phyloP scores from a whole-genome alignment of 139 green algal genomes.

The Ettlia oleoabundans region DNA sequence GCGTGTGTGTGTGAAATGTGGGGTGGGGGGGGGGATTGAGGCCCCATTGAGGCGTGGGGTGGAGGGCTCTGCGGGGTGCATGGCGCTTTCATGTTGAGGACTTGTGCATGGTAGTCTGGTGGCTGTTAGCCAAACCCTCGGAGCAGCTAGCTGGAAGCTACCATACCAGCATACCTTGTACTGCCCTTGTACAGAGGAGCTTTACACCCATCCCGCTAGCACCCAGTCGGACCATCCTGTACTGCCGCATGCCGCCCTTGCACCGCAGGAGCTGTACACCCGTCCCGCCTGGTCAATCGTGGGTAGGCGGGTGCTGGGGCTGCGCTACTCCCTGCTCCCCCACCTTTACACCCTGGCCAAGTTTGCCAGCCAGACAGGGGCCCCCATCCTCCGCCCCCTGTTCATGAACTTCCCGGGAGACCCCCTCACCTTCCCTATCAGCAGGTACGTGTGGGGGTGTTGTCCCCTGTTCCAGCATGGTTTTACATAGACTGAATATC shows the following conservation, averaged over 20 bases:
- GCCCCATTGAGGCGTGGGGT: too few species aligned
- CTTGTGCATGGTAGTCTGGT: too few species aligned
- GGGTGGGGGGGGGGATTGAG: too few species aligned
- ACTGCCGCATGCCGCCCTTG: not conserved
- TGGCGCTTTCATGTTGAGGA: too few species aligned
- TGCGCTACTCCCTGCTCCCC: conserved; percentile 79
- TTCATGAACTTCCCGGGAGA: not conserved
- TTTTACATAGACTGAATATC: too few species aligned
- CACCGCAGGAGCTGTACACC: conserved; percentile 66
- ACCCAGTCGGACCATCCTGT: not conserved
- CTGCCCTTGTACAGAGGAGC: not conserved
- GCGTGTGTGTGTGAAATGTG: not conserved
- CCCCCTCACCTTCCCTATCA: not conserved
- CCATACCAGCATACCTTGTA: too few species aligned
- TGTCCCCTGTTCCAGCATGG: too few species aligned
- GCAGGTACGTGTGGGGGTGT: not conserved
- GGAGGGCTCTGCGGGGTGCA: too few species aligned
- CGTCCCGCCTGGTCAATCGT: conserved; percentile 62
- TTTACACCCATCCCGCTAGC: not conserved
- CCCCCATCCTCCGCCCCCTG: not conserved
- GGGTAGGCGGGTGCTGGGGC: conserved; percentile 46
- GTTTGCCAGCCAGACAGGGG: conserved; percentile 42
- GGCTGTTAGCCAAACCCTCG: too few species aligned
- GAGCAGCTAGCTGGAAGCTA: too few species aligned
- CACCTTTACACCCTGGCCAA: conserved; percentile 72